A percentile compares a stretch with the other conserved stretches of the same genome.
Evolutionary conservation across 768 basidiomycete species (phyloP).

Genomic region (Cystobasidium ongulense): DNA sequence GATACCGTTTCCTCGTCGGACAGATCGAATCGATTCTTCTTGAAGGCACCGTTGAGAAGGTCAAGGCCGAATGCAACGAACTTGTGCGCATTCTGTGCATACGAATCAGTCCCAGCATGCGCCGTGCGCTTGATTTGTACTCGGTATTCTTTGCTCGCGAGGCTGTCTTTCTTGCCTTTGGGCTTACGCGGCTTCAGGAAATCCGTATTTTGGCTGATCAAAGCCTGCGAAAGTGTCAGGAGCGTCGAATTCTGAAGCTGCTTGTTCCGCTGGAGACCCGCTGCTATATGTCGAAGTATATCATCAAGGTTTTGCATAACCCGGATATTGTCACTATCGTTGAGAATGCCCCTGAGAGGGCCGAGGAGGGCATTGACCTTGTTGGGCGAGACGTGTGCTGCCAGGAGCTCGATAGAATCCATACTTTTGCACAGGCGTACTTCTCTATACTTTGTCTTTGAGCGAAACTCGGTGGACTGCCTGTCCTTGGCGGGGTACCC

Average conservation of each 20-base stretch:
- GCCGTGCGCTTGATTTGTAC: constrained; percentile 67
- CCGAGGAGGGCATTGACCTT: constrained; percentile 67
- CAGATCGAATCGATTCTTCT: constrained; percentile 77
- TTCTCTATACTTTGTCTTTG: constrained; percentile 82
- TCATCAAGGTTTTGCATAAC: constrained; percentile 80
- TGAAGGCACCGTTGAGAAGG: constrained; percentile 75
- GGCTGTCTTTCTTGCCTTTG: constrained; percentile 19
- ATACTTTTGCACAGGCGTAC: constrained; percentile 72
- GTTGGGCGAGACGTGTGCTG: constrained; percentile 65
- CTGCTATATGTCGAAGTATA: constrained; percentile 68
- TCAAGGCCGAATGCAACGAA: constrained; percentile 90
- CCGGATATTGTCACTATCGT: constrained; percentile 70
- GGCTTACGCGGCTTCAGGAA: constrained; percentile 61
- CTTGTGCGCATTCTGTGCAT: constrained; percentile 75
- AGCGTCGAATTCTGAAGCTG: constrained; percentile 62
- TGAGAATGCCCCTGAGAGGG: constrained; percentile 75
- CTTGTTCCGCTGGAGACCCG: constrained; percentile 74
- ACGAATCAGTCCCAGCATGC: constrained; percentile 45
- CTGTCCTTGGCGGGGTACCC: constrained; percentile 87
- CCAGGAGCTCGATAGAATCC: constrained; percentile 73
- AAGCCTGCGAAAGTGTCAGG: constrained; percentile 72
- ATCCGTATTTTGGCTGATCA: constrained; percentile 80
- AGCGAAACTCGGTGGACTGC: constrained; percentile 67
- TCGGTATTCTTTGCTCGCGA: constrained; percentile 45
- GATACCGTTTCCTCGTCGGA: constrained; percentile 62